These are phyloP conservation scores for Achaetomium macrosporum DNA, from an alignment of 2,329 filamentous ascomycete genomes.

Conservation along the genomic window DNA sequence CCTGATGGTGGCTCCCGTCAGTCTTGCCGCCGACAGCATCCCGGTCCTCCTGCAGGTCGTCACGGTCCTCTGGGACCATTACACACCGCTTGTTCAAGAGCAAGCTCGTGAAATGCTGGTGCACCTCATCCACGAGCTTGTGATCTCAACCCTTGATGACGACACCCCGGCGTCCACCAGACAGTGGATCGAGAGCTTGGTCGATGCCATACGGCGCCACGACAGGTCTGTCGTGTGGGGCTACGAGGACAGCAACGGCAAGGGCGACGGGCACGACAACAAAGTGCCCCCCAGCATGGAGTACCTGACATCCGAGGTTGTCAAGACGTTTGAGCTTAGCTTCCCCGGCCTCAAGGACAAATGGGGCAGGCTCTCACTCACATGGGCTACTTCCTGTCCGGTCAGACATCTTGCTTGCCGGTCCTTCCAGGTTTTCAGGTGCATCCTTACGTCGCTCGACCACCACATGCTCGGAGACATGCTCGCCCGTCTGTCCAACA, in stretches of 20 bases:
- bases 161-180: constrained; percentile 57
- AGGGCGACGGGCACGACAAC: constrained; percentile 63
- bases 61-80: constrained; percentile 94
- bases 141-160: constrained; percentile 73
- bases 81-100: constrained; percentile 89
- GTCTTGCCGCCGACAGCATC: constrained; percentile 71
- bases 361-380: constrained; percentile 84
- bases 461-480: constrained; percentile 95
- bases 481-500: constrained; percentile 91
- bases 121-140: constrained; percentile 91
- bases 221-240: constrained; percentile 84
- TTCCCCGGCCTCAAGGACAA: constrained; percentile 84
- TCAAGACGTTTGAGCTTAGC: constrained; percentile 76
- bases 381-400: constrained; percentile 94
- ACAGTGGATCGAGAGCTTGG: constrained; percentile 75
- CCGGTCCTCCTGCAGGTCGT: constrained; percentile 86
- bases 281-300: constrained; percentile 87
- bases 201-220: constrained; percentile 79
- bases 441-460: constrained; percentile 83
- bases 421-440: constrained; percentile 95
- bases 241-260: constrained; percentile 88
- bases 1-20: constrained; percentile 87
- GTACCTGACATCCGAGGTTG: constrained; percentile 71
- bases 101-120: constrained; percentile 97
- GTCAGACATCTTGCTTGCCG: constrained; percentile 92